Conservation (phyloP, 2,329 filamentous ascomycete species). For the Ustulina deusta region DNA sequence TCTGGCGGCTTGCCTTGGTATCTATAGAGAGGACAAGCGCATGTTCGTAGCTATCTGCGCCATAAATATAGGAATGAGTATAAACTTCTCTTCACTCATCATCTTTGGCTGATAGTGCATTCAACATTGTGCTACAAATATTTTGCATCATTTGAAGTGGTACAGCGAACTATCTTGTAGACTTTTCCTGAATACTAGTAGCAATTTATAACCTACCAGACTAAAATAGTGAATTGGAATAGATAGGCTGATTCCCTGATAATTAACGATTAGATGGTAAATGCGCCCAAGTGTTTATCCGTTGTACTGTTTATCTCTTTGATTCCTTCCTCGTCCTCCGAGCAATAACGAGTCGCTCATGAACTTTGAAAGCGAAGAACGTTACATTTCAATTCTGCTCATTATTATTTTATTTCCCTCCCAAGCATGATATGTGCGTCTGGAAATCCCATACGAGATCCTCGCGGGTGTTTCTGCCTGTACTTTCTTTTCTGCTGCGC, state of each 20-base stretch:
- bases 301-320: no score
- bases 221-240: not conserved
- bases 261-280: no score
- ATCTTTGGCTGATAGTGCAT: not conserved
- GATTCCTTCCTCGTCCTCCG: no score
- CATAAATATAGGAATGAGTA: slow-evolving; percentile 27
- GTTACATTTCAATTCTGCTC: not conserved
- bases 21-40: slow-evolving; percentile 11
- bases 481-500: not conserved
- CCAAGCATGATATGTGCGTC: not conserved
- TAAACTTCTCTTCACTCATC: not conserved
- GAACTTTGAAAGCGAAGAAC: not conserved
- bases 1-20: slow-evolving; percentile 2
- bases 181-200: not conserved
- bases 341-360: no score
- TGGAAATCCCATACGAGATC: not conserved
- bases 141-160: not conserved
- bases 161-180: not conserved
- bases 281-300: no score
- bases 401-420: not conserved
- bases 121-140: not conserved
- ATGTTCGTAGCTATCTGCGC: slow-evolving; percentile 29
- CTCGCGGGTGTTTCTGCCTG: not conserved
- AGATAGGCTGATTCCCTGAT: not conserved
- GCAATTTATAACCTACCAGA: no score